A percentile compares a stretch with the other conserved stretches of the same genome.
Evolutionary conservation across 2,329 filamentous ascomycete genomes (phyloP).

Genomic region (Zalaria obscura): DNA sequence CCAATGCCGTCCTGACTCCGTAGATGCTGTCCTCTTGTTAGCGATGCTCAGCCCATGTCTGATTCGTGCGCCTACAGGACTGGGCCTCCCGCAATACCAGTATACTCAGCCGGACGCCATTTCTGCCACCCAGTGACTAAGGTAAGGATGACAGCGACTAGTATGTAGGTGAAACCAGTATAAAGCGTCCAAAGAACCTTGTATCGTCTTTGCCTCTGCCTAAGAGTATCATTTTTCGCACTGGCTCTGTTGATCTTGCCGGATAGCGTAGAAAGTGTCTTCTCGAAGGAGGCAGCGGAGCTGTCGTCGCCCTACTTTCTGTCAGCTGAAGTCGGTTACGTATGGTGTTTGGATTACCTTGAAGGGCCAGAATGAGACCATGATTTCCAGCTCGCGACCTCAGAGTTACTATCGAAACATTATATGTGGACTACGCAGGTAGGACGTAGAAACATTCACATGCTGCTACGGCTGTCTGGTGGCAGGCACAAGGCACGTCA

Average conservation of each 20-base stretch:
- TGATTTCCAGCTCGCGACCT: slow-evolving; percentile 20
- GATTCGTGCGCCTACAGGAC: slow-evolving; percentile 8
- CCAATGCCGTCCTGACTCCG: slow-evolving; percentile 49
- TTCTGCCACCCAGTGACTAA: slow-evolving; percentile 75
- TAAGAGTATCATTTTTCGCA: slow-evolving; percentile 56
- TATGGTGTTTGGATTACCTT: slow-evolving; percentile 37
- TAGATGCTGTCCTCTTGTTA: slow-evolving; percentile 48
- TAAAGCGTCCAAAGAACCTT: slow-evolving; percentile 86
- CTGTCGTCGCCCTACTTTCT: slow-evolving; percentile 52
- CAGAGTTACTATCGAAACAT: too few species aligned
- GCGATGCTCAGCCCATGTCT: neutral
- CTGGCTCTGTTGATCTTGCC: slow-evolving; percentile 67
- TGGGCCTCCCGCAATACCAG: slow-evolving; percentile 63
- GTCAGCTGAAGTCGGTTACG: slow-evolving; percentile 8
- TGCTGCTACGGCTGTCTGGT: neutral
- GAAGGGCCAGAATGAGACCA: slow-evolving; percentile 83
- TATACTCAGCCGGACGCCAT: slow-evolving; percentile 65
- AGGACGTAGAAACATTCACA: too few species aligned
- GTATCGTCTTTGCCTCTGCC: slow-evolving; percentile 59
- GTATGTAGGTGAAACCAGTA: slow-evolving; percentile 75
- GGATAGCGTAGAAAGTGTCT: slow-evolving; percentile 68
- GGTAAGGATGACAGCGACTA: slow-evolving; percentile 67
- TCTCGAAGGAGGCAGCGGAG: slow-evolving; percentile 87
- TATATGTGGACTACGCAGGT: too few species aligned
- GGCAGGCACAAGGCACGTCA: neutral